phyloP scores from a whole-genome alignment of 495 filamentous ascomycete genomes.

The Neurospora intermedia region DNA sequence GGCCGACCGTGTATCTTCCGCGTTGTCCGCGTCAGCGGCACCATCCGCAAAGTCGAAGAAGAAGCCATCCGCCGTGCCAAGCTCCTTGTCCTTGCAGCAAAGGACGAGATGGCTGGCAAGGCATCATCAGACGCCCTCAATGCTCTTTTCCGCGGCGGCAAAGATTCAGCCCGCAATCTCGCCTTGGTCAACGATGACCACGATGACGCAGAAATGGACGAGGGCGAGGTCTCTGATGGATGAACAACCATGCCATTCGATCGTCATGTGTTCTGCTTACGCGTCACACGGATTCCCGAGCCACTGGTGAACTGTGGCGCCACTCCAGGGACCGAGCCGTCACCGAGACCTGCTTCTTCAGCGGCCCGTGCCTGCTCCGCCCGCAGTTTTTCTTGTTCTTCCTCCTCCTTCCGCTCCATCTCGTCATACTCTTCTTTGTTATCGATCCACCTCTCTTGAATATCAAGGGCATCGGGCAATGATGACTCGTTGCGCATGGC shows the following conservation, averaged over 20 bases:
- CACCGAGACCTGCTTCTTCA: constrained; percentile 23
- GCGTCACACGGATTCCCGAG: constrained; percentile 18
- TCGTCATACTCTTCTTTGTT: constrained; percentile 81
- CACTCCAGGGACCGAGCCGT: background rate
- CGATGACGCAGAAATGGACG: constrained; percentile 40
- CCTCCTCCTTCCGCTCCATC: constrained; percentile 57
- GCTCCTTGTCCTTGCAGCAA: constrained; percentile 54
- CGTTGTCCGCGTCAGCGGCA: constrained; percentile 87
- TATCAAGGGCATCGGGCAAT: constrained; percentile 69
- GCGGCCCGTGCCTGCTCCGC: constrained; percentile 15
- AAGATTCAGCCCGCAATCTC: constrained; percentile 25
- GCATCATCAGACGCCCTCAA: constrained; percentile 24
- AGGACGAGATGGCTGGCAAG: constrained; percentile 30
- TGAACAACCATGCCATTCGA: background rate
- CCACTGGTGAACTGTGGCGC: constrained; percentile 3
- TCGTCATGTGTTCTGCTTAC: constrained; percentile 18
- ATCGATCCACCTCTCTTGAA: constrained; percentile 94
- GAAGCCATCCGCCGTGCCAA: constrained; percentile 71
- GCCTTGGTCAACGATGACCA: constrained; percentile 26
- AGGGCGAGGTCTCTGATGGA: constrained; percentile 30
- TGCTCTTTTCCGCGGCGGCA: constrained; percentile 29
- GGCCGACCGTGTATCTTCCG: constrained; percentile 60
- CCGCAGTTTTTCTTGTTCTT: constrained; percentile 40
- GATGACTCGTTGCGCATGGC: constrained; percentile 80
- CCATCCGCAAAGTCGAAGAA: constrained; percentile 84